These are phyloP conservation scores for Naganishia vishniacii DNA, from an alignment of 768 basidiomycete genomes.

Conservation along the genomic window DNA sequence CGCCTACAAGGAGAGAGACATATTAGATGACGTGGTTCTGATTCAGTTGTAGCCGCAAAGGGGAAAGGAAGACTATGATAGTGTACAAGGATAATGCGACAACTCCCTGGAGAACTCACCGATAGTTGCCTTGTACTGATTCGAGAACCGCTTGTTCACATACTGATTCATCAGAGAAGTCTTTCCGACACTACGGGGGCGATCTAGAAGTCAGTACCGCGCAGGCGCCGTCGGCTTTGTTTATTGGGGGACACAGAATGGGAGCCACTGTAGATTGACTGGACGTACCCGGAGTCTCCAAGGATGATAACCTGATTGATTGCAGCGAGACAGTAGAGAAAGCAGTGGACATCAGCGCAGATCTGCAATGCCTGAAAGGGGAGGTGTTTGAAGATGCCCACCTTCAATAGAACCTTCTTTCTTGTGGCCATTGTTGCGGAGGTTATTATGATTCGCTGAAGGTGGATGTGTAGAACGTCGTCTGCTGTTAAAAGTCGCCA, in stretches of 20 bases:
- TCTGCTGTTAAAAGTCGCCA: too few species aligned
- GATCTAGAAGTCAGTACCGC: constrained; percentile 4
- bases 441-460: neutral
- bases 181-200: constrained; percentile 74
- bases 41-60: too few species aligned
- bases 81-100: neutral
- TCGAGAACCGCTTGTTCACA: constrained; percentile 98
- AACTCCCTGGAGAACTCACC: constrained; percentile 32
- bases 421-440: constrained; percentile 23
- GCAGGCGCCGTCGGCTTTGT: neutral
- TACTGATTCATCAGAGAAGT: constrained; percentile 99
- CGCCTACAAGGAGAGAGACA: constrained; percentile 32
- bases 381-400: constrained; percentile 29
- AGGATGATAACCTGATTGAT: constrained; percentile 84
- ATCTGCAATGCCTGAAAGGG: neutral
- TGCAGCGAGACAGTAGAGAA: neutral
- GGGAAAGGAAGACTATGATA: neutral
- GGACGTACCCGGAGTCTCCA: constrained; percentile 60
- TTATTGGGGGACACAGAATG: neutral
- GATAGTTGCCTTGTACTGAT: constrained; percentile 95
- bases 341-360: too few species aligned
- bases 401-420: constrained; percentile 54
- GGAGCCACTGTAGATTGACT: neutral
- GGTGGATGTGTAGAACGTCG: too few species aligned
- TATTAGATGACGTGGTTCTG: too few species aligned